These are phyloP conservation scores for Akanthomyces lecanii DNA, from an alignment of 2,329 filamentous ascomycete genomes.

Conservation along the genomic window DNA sequence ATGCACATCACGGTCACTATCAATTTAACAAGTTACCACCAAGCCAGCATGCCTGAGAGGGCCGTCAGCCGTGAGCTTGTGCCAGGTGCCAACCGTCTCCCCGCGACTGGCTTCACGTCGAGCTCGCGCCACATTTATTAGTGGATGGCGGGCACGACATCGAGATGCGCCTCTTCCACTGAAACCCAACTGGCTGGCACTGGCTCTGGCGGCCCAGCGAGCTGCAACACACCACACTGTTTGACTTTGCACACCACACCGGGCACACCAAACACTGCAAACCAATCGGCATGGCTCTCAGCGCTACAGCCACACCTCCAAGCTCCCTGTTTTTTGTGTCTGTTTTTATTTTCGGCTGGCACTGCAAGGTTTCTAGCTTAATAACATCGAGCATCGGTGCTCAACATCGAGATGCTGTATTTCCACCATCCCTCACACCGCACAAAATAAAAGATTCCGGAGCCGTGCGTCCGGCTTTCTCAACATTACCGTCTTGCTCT, in stretches of 20 bases:
- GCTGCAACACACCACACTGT: no score
- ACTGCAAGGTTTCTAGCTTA: neutral
- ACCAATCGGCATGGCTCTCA: neutral
- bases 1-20: no score
- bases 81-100: neutral
- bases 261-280: neutral
- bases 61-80: neutral
- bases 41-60: neutral
- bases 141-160: neutral
- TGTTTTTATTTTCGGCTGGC: neutral
- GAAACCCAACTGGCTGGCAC: neutral
- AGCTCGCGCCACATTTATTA: constrained; percentile 12
- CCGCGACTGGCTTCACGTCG: neutral
- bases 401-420: constrained; percentile 7
- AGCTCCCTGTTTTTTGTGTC: neutral
- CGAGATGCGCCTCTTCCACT: constrained; percentile 4
- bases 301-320: neutral
- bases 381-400: neutral
- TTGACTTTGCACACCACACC: no score
- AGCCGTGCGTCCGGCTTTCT: neutral
- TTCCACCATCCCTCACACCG: neutral
- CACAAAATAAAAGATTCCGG: neutral
- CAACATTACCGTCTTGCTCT: neutral
- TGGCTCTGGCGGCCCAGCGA: neutral
- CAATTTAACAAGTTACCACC: no score